phyloP scores from a whole-genome alignment of 352 stramenopile species.

The Albugo laibachii region DNA sequence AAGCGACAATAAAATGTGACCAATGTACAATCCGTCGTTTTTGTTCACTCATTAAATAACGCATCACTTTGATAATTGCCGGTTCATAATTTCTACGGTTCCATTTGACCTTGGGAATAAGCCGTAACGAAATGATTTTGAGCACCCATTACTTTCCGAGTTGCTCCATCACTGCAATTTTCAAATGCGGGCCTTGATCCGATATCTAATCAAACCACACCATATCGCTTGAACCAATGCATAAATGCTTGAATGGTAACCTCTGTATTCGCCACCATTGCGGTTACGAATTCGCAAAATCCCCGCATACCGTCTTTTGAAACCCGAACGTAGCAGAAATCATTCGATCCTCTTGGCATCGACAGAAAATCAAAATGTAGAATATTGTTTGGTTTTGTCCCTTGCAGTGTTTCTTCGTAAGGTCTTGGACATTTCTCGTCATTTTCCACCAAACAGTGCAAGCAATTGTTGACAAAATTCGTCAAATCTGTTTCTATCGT shows the following conservation, averaged over 20 bases:
- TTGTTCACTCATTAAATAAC: neutral
- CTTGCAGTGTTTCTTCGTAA: slow-evolving; percentile 8
- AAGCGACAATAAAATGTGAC: neutral
- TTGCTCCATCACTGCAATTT: slow-evolving; percentile 7
- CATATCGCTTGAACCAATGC: slow-evolving; percentile 7
- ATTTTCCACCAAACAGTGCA: slow-evolving; percentile 3
- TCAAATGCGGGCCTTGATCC: slow-evolving; percentile 8
- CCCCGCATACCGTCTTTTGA: slow-evolving; percentile 16
- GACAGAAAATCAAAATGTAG: slow-evolving; percentile 19
- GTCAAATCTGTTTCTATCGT: slow-evolving; percentile 3
- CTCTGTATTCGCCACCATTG: neutral
- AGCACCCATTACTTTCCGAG: slow-evolving; percentile 2
- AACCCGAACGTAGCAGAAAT: slow-evolving; percentile 10
- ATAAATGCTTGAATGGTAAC: neutral
- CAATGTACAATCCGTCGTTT: slow-evolving; percentile 1
- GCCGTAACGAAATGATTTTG: slow-evolving; percentile 4
- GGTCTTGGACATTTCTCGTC: slow-evolving; percentile 5
- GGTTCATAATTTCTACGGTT: slow-evolving; percentile 4
- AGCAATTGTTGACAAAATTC: slow-evolving; percentile 4
- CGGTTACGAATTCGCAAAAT: slow-evolving; percentile 10
- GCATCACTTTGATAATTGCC: slow-evolving; percentile 1
- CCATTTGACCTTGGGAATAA: slow-evolving; percentile 3
- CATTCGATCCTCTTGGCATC: slow-evolving; percentile 3
- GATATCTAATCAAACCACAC: slow-evolving; percentile 4
- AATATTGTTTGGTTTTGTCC: slow-evolving; percentile 14